phyloP scores from a whole-genome alignment of 2,329 filamentous ascomycete genomes.

The Chaetomium olivaceum region DNA sequence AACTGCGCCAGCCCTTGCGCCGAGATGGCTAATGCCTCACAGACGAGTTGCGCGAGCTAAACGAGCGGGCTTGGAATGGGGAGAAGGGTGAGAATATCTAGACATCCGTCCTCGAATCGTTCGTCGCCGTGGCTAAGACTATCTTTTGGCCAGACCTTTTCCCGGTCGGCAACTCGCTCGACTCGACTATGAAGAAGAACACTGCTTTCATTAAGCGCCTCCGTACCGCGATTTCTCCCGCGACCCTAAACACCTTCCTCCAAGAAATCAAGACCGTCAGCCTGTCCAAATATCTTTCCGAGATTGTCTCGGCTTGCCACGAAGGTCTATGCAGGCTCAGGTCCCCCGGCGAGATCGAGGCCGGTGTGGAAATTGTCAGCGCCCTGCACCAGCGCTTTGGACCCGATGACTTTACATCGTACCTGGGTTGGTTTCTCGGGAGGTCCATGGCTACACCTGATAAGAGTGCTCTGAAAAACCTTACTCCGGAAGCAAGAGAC shows the following conservation, averaged over 20 bases:
- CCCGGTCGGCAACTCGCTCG: conserved; percentile 73
- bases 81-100: conserved; percentile 65
- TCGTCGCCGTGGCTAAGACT: conserved; percentile 9
- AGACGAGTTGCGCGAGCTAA: conserved; percentile 91
- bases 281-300: conserved; percentile 93
- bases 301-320: conserved; percentile 94
- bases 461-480: conserved; percentile 74
- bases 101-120: too few species aligned
- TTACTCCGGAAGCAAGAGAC: conserved; percentile 80
- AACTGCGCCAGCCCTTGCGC: not conserved
- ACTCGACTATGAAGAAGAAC: conserved; percentile 96
- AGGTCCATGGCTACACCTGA: conserved; percentile 90
- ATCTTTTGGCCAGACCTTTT: conserved; percentile 64
- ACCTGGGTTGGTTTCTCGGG: conserved; percentile 88
- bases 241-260: conserved; percentile 79
- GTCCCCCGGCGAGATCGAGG: conserved; percentile 84
- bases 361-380: conserved; percentile 88
- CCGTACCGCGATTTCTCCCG: conserved; percentile 80
- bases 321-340: conserved; percentile 93
- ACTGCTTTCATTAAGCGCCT: conserved; percentile 97
- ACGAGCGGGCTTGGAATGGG: conserved; percentile 84
- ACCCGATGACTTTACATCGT: conserved; percentile 83
- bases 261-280: conserved; percentile 89
- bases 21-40: conserved; percentile 31
- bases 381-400: conserved; percentile 96